Evolutionary conservation across 257 asterid species (phyloP).

Genomic region (Ilex asprella): DNA sequence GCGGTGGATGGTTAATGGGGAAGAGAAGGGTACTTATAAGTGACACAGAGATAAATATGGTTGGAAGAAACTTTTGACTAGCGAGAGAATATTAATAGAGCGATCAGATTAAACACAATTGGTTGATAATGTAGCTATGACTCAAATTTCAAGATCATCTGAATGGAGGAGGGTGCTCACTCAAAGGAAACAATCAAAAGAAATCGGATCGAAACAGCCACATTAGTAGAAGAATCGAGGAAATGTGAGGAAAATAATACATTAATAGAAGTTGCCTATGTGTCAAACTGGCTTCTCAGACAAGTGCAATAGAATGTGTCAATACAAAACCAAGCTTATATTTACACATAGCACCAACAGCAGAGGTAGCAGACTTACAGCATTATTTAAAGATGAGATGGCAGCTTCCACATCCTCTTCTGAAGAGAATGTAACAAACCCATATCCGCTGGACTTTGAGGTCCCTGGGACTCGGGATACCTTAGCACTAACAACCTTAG

Average conservation of each 20-base stretch:
- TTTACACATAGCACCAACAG: background rate
- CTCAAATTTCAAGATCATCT: no score
- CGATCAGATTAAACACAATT: background rate
- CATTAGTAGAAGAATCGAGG: background rate
- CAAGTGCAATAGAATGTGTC: background rate
- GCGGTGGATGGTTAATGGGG: background rate
- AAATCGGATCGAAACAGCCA: background rate
- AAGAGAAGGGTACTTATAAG: background rate
- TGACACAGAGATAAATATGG: background rate
- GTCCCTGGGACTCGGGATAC: constrained; percentile 83
- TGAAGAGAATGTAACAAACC: constrained; percentile 74
- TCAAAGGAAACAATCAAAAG: no score
- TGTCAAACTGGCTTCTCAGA: background rate
- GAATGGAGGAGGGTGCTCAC: no score
- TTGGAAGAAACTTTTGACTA: background rate
- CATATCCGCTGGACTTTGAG: constrained; percentile 86
- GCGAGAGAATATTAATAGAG: background rate
- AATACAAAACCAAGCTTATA: background rate
- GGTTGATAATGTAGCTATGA: background rate
- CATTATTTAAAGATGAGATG: constrained; percentile 62
- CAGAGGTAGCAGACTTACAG: constrained; percentile 28
- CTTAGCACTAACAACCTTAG: constrained; percentile 70
- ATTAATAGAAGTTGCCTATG: background rate
- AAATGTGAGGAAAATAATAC: background rate
- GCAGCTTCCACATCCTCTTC: constrained; percentile 91